Percentiles rank a stretch among this genome's conserved stretches.
These are phyloP conservation scores for Diutina siamensis DNA, from an alignment of 1,139 yeast genomes.

Conservation along the genomic window DNA sequence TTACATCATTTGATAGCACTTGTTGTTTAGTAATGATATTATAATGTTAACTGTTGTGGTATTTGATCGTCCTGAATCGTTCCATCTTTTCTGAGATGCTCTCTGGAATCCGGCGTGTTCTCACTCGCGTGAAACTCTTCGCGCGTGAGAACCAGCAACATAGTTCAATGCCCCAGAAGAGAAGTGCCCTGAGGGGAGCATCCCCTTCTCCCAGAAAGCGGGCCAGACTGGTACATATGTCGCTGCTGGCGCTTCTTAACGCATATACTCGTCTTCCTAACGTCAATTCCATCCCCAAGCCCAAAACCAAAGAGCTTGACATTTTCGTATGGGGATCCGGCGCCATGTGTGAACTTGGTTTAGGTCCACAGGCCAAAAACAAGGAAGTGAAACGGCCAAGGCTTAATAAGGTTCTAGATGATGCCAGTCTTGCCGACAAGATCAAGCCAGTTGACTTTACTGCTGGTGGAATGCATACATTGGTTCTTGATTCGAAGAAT, in stretches of 20 bases:
- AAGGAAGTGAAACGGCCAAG: slow-evolving; percentile 95
- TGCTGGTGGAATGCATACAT: slow-evolving; percentile 91
- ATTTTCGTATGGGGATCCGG: slow-evolving; percentile 95
- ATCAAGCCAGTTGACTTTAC: slow-evolving; percentile 63
- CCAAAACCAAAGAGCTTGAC: slow-evolving; percentile 42
- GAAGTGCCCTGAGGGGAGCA: not conserved
- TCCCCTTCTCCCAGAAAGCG: slow-evolving; percentile 4
- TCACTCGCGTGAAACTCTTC: no score
- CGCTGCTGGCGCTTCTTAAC: not conserved
- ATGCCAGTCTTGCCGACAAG: slow-evolving; percentile 30
- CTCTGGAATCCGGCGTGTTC: no score
- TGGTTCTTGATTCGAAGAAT: slow-evolving; percentile 68
- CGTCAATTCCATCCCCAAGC: slow-evolving; percentile 3
- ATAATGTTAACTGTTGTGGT: no score
- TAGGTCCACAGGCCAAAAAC: slow-evolving; percentile 80
- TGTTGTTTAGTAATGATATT: no score
- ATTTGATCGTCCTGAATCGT: no score
- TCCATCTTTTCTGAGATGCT: no score
- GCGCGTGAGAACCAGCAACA: no score
- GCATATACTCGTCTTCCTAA: not conserved
- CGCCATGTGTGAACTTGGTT: slow-evolving; percentile 91
- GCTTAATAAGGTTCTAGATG: slow-evolving; percentile 61
- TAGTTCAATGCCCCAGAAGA: not conserved
- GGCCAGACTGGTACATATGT: not conserved
- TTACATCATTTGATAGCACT: no score